A percentile compares a stretch with the other conserved stretches of the same genome.
Conservation (phyloP, 2,329 filamentous ascomycete species). For the Fusarium dlaminii region DNA sequence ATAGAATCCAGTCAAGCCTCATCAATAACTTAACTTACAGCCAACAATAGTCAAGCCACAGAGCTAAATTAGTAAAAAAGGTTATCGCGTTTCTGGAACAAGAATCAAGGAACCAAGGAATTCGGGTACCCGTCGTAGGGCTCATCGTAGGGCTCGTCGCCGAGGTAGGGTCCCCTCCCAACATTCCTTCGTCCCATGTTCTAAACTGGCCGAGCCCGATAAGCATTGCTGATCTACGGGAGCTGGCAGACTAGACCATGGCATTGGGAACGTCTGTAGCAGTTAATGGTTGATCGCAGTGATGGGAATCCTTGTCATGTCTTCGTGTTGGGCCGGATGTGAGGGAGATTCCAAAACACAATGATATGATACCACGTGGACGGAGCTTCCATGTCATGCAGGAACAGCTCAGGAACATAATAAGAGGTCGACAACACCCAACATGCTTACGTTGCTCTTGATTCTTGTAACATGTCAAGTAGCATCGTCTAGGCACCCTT, state of each 20-base stretch:
- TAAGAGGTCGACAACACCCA: conserved; percentile 8
- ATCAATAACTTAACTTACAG: not conserved
- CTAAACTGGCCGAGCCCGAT: conserved; percentile 25
- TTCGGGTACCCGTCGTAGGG: conserved; percentile 30
- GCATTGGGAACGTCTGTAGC: conserved; percentile 16
- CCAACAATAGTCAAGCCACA: conserved; percentile 30
- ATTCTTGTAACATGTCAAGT: not conserved
- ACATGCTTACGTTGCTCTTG: conserved; percentile 6
- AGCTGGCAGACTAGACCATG: conserved; percentile 32
- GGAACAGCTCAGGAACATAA: conserved; percentile 33
- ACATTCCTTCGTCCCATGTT: conserved; percentile 32
- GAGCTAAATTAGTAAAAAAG: not conserved
- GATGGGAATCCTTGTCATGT: conserved; percentile 14
- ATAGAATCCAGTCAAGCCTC: not conserved
- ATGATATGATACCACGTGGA: conserved; percentile 39
- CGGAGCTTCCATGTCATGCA: conserved; percentile 32
- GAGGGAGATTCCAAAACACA: conserved; percentile 16
- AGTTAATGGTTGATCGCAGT: conserved; percentile 7
- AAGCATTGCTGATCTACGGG: conserved; percentile 40
- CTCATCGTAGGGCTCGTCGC: conserved; percentile 14
- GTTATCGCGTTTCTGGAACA: conserved; percentile 19
- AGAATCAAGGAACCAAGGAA: conserved; percentile 12
- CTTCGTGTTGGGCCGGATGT: not conserved
- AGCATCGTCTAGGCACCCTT: not conserved
- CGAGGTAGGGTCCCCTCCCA: conserved; percentile 33